Evolutionary conservation across 805 yeast genomes (phyloP).

Genomic region (Saturnispora saitoi): DNA sequence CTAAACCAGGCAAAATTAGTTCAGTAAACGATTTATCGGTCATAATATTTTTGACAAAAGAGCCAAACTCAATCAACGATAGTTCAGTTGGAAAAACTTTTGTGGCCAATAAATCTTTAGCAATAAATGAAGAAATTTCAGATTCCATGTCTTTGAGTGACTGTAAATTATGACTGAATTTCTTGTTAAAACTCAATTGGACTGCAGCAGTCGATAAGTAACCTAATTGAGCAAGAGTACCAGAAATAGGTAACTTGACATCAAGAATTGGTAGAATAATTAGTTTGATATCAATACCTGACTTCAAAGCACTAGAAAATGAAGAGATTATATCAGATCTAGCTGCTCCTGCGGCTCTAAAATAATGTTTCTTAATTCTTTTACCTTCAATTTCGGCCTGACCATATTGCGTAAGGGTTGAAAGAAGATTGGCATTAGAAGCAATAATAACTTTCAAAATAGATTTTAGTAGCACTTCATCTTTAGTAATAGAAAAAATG

Average conservation of each 20-base stretch:
- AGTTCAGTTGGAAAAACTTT: constrained; percentile 16
- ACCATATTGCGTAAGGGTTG: constrained; percentile 17
- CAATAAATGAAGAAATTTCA: constrained; percentile 23
- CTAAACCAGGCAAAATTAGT: constrained; percentile 43
- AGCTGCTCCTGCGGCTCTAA: constrained; percentile 31
- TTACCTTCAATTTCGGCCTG: constrained; percentile 18
- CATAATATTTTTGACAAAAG: constrained; percentile 11
- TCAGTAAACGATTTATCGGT: constrained; percentile 11
- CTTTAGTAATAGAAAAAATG: constrained; percentile 25
- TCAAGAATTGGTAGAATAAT: constrained; percentile 13
- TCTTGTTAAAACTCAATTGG: background rate
- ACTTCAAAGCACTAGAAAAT: constrained; percentile 17
- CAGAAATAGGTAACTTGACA: constrained; percentile 17
- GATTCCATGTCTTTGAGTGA: constrained; percentile 11
- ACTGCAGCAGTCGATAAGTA: constrained; percentile 11
- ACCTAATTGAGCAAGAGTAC: constrained; percentile 18
- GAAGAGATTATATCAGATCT: constrained; percentile 24
- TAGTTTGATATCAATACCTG: background rate
- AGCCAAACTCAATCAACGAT: constrained; percentile 17
- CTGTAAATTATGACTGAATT: constrained; percentile 7
- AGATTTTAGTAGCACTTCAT: constrained; percentile 18
- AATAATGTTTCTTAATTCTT: constrained; percentile 31
- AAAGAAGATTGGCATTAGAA: constrained; percentile 32
- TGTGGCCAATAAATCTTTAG: constrained; percentile 32
- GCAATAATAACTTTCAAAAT: constrained; percentile 19